phyloP scores from a whole-genome alignment of 371 early-diverging fungal genomes.

The Coemansia sp. region DNA sequence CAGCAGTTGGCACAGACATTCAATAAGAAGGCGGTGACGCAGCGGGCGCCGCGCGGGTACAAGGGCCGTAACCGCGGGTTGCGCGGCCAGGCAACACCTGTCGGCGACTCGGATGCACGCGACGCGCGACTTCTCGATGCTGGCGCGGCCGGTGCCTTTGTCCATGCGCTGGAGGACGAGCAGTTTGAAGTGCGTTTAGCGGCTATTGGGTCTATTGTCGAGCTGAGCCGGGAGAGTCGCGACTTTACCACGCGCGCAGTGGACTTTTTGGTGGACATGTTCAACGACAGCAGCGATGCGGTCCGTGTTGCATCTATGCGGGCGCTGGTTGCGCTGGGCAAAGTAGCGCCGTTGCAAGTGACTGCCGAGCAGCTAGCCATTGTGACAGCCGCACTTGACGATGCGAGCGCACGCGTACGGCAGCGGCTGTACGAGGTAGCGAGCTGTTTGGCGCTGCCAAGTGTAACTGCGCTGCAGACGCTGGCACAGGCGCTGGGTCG shows the following conservation, averaged over 20 bases:
- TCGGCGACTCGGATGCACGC: slow-evolving; percentile 68
- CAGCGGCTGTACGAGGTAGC: slow-evolving; percentile 58
- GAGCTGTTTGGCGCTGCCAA: no score
- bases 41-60: slow-evolving; percentile 39
- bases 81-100: slow-evolving; percentile 51
- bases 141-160: slow-evolving; percentile 84
- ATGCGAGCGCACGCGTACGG: slow-evolving; percentile 65
- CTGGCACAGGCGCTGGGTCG: slow-evolving; percentile 59
- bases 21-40: slow-evolving; percentile 76
- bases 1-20: slow-evolving; percentile 67
- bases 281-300: slow-evolving; percentile 84
- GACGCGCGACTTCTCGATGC: slow-evolving; percentile 67
- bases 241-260: slow-evolving; percentile 66
- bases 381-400: slow-evolving; percentile 73
- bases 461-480: slow-evolving; percentile 12
- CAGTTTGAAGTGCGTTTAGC: slow-evolving; percentile 83
- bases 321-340: slow-evolving; percentile 71
- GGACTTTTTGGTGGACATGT: slow-evolving; percentile 86
- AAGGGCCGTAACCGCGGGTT: slow-evolving; percentile 1
- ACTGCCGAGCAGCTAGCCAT: slow-evolving; percentile 76
- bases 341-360: slow-evolving; percentile 57
- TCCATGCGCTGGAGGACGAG: slow-evolving; percentile 92
- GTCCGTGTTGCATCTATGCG: slow-evolving; percentile 80
- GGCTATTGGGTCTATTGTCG: slow-evolving; percentile 79
- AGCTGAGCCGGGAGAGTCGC: slow-evolving; percentile 64